phyloP scores from a whole-genome alignment of 73 alveolate species.

The Symbiodinium pilosum region DNA sequence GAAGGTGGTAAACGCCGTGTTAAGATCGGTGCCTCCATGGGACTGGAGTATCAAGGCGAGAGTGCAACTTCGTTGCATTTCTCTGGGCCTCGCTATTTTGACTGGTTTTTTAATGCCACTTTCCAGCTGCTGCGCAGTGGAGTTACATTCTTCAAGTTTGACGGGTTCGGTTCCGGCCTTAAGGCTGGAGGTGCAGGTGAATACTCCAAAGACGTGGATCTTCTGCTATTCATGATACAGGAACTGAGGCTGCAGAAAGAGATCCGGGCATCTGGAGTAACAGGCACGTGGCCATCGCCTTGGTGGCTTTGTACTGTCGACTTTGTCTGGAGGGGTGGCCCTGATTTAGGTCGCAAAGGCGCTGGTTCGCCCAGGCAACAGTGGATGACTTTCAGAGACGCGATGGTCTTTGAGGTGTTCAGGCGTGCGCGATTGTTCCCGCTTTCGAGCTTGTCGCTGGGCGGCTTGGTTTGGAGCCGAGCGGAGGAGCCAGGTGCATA shows the following conservation, averaged over 20 bases:
- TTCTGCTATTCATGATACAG: slow-evolving; percentile 14
- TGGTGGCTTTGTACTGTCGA: slow-evolving; percentile 59
- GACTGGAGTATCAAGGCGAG: slow-evolving; percentile 54
- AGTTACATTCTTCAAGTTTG: slow-evolving; percentile 30
- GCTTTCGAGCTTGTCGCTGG: slow-evolving; percentile 50
- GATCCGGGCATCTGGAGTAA: slow-evolving; percentile 17
- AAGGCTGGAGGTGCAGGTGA: slow-evolving; percentile 13
- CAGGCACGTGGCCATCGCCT: slow-evolving; percentile 64
- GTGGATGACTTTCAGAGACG: slow-evolving; percentile 58
- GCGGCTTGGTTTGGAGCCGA: slow-evolving; percentile 78
- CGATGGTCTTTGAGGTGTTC: slow-evolving; percentile 29
- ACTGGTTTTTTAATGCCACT: slow-evolving; percentile 56
- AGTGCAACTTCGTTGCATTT: neutral
- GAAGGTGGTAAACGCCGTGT: slow-evolving; percentile 75
- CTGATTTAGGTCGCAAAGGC: slow-evolving; percentile 58
- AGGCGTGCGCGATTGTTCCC: slow-evolving; percentile 33
- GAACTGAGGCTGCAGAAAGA: slow-evolving; percentile 3
- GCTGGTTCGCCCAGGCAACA: slow-evolving; percentile 64
- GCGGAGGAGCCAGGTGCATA: slow-evolving; percentile 84
- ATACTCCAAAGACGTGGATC: slow-evolving; percentile 32
- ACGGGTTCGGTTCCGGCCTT: slow-evolving; percentile 16
- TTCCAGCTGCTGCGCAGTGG: neutral
- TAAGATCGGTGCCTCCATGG: slow-evolving; percentile 72
- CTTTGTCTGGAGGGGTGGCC: slow-evolving; percentile 64
- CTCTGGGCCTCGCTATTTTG: slow-evolving; percentile 45